Conservation (phyloP, 2,329 filamentous ascomycete genomes). For the Colletotrichum chrysophilum region DNA sequence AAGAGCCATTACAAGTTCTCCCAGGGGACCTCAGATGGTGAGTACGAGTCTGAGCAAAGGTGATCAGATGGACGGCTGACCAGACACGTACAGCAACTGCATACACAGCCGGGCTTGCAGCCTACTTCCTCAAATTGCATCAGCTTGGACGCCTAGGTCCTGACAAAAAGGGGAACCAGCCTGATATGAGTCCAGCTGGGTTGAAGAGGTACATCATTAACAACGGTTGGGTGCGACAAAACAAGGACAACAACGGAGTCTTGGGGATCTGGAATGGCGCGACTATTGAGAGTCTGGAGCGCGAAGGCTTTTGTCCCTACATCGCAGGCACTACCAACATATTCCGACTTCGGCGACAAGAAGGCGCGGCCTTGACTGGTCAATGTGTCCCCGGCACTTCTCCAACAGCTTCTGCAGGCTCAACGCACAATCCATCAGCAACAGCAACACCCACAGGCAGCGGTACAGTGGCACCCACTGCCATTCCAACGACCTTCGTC, state of each 20-base stretch:
- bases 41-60: background rate
- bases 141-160: background rate
- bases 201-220: background rate
- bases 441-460: background rate
- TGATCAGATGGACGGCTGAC: background rate
- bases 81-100: background rate
- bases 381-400: background rate
- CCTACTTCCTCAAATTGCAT: background rate
- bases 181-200: background rate
- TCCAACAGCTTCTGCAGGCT: background rate
- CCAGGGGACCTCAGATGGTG: background rate
- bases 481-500: background rate
- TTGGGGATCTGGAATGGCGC: background rate
- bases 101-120: background rate
- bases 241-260: accelerated
- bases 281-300: background rate
- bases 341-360: background rate
- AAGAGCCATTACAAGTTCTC: background rate
- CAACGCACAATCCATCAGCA: background rate
- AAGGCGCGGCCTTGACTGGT: background rate
- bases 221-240: background rate
- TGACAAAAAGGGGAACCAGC: background rate
- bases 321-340: background rate
- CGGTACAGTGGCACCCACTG: background rate
- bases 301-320: background rate